Evolutionary conservation across 352 stramenopile genomes (phyloP), one percentile per base, ranked within the genome.

Genomic region (Phytophthora chlamydospora): DNA sequence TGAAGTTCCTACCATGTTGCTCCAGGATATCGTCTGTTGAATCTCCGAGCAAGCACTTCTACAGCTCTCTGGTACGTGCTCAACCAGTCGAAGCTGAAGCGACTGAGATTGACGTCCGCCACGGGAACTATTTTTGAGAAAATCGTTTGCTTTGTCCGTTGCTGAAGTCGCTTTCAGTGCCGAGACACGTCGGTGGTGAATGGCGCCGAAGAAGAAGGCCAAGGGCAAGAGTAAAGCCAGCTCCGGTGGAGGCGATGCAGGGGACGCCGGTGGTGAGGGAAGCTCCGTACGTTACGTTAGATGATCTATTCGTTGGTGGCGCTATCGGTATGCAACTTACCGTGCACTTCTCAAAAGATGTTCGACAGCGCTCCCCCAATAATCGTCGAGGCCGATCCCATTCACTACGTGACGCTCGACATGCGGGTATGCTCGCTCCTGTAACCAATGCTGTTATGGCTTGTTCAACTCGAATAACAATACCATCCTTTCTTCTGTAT

Each of bases 381-480:
- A 19, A 50, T 73, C 11, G 65, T 81, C 9, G 62, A 76, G 31
- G 58, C 58, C 8, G 73, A 81, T 2, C 58, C 75, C 8, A 54
- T 73, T 0, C 71, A 80, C 54, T 83, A 78, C 58, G 76, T 86
- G 58, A 83, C 76, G 12, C 71, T 86, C 11, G 76, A 86, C 34
- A 79, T 86, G 76, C 71, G 76, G 36, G 75, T 84, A 75, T 17
- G 36, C 34, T 5, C 12, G 34, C 35, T 39, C 13, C 32, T 35
- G n/a, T 36, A 34, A 14, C 19, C 1, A 6, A 4, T 13, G 2
- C 24, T 29, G 24, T 3, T 29, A 3, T 29, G 3, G 24, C 4
- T 29, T 6, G 4, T 29, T 6, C 21, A 24, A 24, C 21, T 29
- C 24, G 24, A 29, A 29, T 6, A 29, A 29, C 45, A 2, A 14